Evolutionary conservation across 495 filamentous ascomycete species (phyloP).

Genomic region (Xylaria curta): DNA sequence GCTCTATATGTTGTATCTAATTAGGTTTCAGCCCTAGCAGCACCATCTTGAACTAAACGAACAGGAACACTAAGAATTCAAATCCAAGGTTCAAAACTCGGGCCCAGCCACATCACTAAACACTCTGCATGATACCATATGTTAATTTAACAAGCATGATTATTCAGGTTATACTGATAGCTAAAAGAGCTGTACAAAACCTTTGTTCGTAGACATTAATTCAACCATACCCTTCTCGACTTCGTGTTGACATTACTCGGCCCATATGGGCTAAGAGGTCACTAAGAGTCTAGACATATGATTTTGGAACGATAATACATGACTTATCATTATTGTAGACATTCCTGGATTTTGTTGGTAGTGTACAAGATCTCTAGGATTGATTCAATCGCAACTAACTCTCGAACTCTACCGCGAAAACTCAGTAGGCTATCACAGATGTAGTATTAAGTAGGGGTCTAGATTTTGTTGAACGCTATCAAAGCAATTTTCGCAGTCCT

Average conservation of each 20-base stretch:
- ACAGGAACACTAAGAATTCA: neutral
- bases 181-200: neutral
- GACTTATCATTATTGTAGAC: slow-evolving; percentile 49
- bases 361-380: neutral
- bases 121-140: neutral
- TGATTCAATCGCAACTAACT: neutral
- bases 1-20: neutral
- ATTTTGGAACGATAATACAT: slow-evolving; percentile 50
- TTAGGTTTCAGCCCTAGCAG: neutral
- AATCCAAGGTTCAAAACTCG: neutral
- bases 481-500: neutral
- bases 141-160: too few relatives aligned
- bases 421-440: neutral
- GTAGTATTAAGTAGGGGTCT: neutral
- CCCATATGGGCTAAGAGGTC: neutral
- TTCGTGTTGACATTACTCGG: neutral
- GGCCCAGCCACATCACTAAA: neutral
- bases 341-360: neutral
- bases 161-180: neutral
- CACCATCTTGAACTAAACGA: neutral
- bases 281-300: slow-evolving; percentile 60
- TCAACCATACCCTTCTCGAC: neutral
- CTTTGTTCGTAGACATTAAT: neutral
- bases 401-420: neutral
- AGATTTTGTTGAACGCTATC: neutral